Base-by-base conservation (phyloP, 2,329 filamentous ascomycete genomes). In the Pseudogymnoascus sp. region DNA sequence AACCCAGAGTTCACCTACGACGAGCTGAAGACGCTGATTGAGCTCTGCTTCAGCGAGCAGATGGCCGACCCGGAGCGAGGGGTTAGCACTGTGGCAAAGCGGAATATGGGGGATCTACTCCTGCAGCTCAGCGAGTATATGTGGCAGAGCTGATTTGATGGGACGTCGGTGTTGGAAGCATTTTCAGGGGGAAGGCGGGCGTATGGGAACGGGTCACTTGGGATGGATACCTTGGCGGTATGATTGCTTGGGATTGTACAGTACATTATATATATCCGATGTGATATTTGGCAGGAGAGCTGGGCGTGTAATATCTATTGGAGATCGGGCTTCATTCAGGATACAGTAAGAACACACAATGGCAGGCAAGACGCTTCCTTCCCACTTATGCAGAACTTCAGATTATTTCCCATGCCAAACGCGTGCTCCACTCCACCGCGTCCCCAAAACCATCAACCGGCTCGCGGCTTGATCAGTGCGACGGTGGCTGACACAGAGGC, bases 81-180 rank as follows among this genome's bases (percentile, higher is more conserved):
- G 33, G 83, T 90, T 63, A 82, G 81, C 50, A 80, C 84, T 21
- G 82, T 84, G 64, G 89, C 88, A 2, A 86, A 84, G 78, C 80
- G 88, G 71, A 81, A 83, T 71, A 81, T 91, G 81, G 86, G 84
- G 63, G 88, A 90, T 69, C 86, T 88, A 77, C 73, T 90, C 70
- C 74, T 89, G 65, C 83, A 82, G 69, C 76, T 92, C 69, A 89
- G 85, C 70, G 89, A 92, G 78, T 80, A 86, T 69, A 85, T 89
- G 83, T 90, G 85, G 85, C 82, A 87, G 64, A 72, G 65, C 59
- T 73, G 50, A 56, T 56, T 18, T 12, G 28, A 7, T 7, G 8
- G 50, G n/a, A 56, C 47, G 8, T 18, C 4, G 50, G n/a, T 56
- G 50, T 56, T 56, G 25, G 25, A 18, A 56, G 10, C 50, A 56